A percentile compares a stretch with the other conserved stretches of the same genome.
phyloP scores from a whole-genome alignment of 1,139 yeast species.

The Scheffersomyces quercinus region DNA sequence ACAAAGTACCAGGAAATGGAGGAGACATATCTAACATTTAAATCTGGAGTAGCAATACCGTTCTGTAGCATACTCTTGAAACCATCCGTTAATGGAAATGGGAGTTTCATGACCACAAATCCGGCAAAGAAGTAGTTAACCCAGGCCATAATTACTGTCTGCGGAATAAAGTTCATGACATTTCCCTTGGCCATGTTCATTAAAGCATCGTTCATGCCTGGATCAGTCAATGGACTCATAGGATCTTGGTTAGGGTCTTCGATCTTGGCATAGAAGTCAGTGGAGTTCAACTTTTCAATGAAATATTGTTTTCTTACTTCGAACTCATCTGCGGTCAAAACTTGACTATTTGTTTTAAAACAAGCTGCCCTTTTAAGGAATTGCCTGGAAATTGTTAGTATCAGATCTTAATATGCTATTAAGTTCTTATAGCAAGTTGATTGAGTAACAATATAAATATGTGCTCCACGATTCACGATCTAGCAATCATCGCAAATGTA shows the following conservation, averaged over 20 bases:
- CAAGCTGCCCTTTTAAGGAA: slow-evolving; percentile 56
- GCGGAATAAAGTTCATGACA: slow-evolving; percentile 83
- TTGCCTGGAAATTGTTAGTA: slow-evolving; percentile 27
- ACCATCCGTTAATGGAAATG: slow-evolving; percentile 75
- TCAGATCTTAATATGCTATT: not conserved
- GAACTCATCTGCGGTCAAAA: slow-evolving; percentile 50
- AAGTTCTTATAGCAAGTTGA: not conserved
- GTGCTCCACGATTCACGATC: no score
- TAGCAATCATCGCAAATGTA: no score
- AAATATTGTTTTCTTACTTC: slow-evolving; percentile 46
- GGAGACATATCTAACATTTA: slow-evolving; percentile 92
- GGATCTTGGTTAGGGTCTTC: slow-evolving; percentile 43
- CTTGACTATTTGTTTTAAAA: slow-evolving; percentile 50
- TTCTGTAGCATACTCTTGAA: slow-evolving; percentile 91
- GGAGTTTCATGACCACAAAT: slow-evolving; percentile 66
- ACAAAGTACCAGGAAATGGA: slow-evolving; percentile 98
- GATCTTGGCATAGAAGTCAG: slow-evolving; percentile 50
- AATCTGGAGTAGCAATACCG: slow-evolving; percentile 81
- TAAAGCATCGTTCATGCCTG: slow-evolving; percentile 71
- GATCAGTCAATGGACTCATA: slow-evolving; percentile 68
- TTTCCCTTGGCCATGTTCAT: slow-evolving; percentile 80
- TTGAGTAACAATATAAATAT: not conserved
- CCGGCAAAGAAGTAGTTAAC: slow-evolving; percentile 93
- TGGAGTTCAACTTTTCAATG: slow-evolving; percentile 48
- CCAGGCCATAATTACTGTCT: slow-evolving; percentile 95